Evolutionary conservation across 2,329 filamentous ascomycete genomes (phyloP), one percentile per base, ranked within the genome.

Genomic region (Botryotinia narcissicola): DNA sequence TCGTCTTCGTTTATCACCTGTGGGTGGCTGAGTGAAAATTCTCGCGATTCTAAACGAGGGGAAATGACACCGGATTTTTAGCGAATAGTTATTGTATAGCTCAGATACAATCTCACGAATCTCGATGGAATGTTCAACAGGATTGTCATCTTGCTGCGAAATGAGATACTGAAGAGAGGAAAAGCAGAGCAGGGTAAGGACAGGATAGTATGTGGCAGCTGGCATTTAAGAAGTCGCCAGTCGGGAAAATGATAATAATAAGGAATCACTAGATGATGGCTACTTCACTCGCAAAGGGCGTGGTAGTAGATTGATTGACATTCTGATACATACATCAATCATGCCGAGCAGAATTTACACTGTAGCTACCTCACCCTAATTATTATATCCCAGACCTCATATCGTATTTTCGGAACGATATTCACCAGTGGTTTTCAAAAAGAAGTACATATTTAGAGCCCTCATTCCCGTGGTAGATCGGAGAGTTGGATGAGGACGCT

Each of bases 401-500:
- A 25, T 12, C 22, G 46, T 51, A 51, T 51, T 10, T 3, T 12
- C 4, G 12, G 18, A 60, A 35, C 29, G 14, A 35, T 60, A 60
- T 14, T 22, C 20, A 37, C 8, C 29, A 10, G 10, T 59, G 8
- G 9, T 22, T 59, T 32, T 35, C 9, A 9, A 25, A 51, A 25
- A 51, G 22, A 25, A 9, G 4, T 10, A 35, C 12, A 12, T 10
- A 35, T 59, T 9, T 12, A 25, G 12, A 60, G 12, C 4, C 0
- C 14, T 4, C 8, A 18, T 35, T 22, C 9, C 1, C 22, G 22
- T 8, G 46, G 9, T 5, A 51, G 46, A 51, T 25, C 22, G 46
- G 12, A 0, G 0, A 16, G 6, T 16, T 54, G 16, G 48, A 54
- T n/a, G 12, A 3, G 0, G 25, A 16, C 0, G 12, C 51, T 54